Evolutionary conservation across 2,329 filamentous ascomycete species (phyloP).

Genomic region (Hymenoscyphus scutula): DNA sequence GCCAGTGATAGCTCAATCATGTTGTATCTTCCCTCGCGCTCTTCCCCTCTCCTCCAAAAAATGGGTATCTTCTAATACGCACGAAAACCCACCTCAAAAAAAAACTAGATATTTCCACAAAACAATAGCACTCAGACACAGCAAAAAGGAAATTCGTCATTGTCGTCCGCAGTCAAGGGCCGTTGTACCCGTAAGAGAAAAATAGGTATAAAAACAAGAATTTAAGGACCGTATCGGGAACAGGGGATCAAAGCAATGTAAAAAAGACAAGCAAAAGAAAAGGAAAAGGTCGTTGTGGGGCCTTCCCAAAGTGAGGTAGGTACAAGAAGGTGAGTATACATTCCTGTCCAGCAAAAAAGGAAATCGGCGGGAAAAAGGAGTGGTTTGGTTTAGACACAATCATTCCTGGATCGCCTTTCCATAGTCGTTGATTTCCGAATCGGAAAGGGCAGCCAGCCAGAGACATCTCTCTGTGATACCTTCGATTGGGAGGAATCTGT

Average conservation of each 20-base stretch:
- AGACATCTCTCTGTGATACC: constrained; percentile 76
- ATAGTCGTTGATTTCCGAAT: constrained; percentile 65
- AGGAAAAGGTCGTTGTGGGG: background rate
- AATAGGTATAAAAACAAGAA: background rate
- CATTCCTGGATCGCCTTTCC: constrained; percentile 34
- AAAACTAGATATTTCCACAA: background rate
- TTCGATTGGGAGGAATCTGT: constrained; percentile 71
- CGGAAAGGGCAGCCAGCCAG: constrained; percentile 77
- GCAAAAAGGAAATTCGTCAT: constrained; percentile 6
- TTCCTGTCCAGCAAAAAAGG: background rate
- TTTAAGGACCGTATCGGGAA: background rate
- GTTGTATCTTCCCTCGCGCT: background rate
- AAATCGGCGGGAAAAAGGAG: background rate
- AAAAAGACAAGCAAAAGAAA: constrained; percentile 1
- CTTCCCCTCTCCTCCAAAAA: background rate
- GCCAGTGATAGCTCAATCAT: constrained; percentile 6
- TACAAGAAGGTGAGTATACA: constrained; percentile 4
- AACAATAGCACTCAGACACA: constrained; percentile 4
- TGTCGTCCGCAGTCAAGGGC: constrained; percentile 3
- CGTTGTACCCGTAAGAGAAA: background rate
- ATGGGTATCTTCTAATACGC: constrained; percentile 4
- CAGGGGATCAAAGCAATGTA: constrained; percentile 1
- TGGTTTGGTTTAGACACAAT: constrained; percentile 11
- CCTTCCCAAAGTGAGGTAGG: background rate
- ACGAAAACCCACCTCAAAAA: background rate